A percentile compares a stretch with the other conserved stretches of the same genome.
phyloP scores from a whole-genome alignment of 345 rosid genomes.

The Lagerstroemia speciosa region DNA sequence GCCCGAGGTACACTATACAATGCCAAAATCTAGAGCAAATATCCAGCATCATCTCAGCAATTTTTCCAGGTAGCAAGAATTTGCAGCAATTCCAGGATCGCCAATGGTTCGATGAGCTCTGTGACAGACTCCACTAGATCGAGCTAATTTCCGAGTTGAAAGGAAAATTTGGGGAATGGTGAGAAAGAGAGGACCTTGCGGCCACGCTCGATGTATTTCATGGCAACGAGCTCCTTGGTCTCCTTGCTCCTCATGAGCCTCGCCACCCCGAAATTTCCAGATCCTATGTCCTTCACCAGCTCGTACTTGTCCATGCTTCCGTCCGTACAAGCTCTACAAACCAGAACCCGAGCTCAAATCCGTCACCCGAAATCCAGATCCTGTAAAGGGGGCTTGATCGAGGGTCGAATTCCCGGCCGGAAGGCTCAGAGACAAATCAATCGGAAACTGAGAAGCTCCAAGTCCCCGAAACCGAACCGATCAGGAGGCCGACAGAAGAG shows the following conservation, averaged over 20 bases:
- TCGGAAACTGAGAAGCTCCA: not conserved
- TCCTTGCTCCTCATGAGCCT: constrained; percentile 83
- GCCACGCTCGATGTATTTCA: constrained; percentile 96
- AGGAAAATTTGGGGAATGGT: not conserved
- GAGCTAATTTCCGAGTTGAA: not conserved
- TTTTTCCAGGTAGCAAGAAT: not conserved
- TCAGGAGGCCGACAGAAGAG: not conserved
- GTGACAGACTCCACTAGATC: not conserved
- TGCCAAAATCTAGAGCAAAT: not conserved
- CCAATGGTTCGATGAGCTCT: not conserved
- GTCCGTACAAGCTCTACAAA: not conserved
- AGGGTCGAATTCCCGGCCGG: not conserved
- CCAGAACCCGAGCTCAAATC: not conserved
- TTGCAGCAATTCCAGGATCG: not conserved
- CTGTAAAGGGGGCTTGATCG: not conserved
- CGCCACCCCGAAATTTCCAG: constrained; percentile 92
- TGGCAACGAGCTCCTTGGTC: constrained; percentile 79
- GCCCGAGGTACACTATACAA: not conserved
- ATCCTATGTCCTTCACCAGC: constrained; percentile 80
- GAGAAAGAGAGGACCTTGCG: constrained; percentile 34
- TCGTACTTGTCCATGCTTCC: constrained; percentile 73
- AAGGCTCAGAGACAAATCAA: not conserved
- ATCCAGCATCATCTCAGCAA: not conserved
- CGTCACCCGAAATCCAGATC: constrained; percentile 1
- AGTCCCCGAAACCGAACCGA: not conserved